These are phyloP conservation scores for Telopea speciosissima DNA, from an alignment of 177 flowering plant species.

Conservation along the genomic window DNA sequence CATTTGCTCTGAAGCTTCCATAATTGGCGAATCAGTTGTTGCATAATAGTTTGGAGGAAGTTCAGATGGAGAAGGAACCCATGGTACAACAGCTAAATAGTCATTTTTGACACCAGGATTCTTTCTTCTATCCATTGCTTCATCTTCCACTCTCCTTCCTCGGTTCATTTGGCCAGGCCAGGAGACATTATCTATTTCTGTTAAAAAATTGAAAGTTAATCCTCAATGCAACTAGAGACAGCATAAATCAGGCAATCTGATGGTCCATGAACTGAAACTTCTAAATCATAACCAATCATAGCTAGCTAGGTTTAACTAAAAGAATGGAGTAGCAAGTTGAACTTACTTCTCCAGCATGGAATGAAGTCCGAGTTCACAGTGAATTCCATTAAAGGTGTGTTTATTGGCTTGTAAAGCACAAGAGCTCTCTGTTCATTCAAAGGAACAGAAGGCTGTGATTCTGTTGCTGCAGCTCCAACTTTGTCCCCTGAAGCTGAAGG, in stretches of 20 bases:
- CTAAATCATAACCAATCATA: no score
- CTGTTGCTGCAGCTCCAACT: no score
- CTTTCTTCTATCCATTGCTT: slow-evolving; percentile 5
- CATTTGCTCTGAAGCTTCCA: slow-evolving; percentile 32
- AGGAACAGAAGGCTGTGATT: no score
- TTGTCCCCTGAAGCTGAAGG: no score
- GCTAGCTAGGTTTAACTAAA: no score
- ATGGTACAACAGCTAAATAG: slow-evolving; percentile 55
- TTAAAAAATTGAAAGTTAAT: not conserved
- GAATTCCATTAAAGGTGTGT: slow-evolving; percentile 16
- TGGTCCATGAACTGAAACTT: no score
- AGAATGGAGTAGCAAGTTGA: slow-evolving; percentile 12
- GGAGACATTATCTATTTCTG: slow-evolving; percentile 19
- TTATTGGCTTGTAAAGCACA: no score
- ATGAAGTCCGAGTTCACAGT: slow-evolving; percentile 39
- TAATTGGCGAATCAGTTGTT: not conserved
- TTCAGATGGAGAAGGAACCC: slow-evolving; percentile 48
- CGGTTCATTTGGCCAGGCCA: slow-evolving; percentile 20
- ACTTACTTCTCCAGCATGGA: slow-evolving; percentile 51
- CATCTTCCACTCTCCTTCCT: slow-evolving; percentile 14
- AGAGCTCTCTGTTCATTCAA: no score
- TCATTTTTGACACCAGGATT: not conserved
- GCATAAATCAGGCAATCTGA: no score
- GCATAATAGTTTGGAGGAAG: slow-evolving; percentile 8
- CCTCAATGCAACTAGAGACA: not conserved